Percentiles rank a stretch among this genome's conserved stretches.
These are phyloP conservation scores for Pulveroboletus frians DNA, from an alignment of 768 basidiomycete species.

Conservation along the genomic window DNA sequence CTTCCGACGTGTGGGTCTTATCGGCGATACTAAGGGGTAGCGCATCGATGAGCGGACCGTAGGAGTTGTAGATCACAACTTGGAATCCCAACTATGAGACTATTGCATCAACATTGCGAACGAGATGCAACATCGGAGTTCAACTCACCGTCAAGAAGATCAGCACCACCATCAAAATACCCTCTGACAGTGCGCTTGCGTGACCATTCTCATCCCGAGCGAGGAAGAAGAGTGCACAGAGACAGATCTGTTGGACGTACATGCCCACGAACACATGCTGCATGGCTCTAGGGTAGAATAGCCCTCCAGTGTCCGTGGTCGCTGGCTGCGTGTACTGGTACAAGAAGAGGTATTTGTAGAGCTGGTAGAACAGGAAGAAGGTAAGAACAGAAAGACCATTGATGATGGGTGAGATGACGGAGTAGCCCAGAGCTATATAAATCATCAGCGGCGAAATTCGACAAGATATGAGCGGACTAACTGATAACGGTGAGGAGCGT, in stretches of 20 bases:
- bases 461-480: constrained; percentile 32
- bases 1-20: constrained; percentile 43
- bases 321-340: constrained; percentile 71
- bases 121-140: background rate
- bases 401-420: constrained; percentile 88
- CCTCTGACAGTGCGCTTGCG: constrained; percentile 64
- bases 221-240: constrained; percentile 89
- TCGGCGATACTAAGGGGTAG: constrained; percentile 80
- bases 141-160: constrained; percentile 72
- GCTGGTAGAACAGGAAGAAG: constrained; percentile 78
- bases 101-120: background rate
- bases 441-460: background rate
- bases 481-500: constrained; percentile 83
- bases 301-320: constrained; percentile 77
- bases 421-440: constrained; percentile 63
- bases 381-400: constrained; percentile 80
- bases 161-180: constrained; percentile 78
- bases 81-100: constrained; percentile 56
- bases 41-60: constrained; percentile 66
- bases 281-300: constrained; percentile 94
- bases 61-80: constrained; percentile 69
- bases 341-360: constrained; percentile 86
- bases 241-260: constrained; percentile 84
- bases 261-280: constrained; percentile 91
- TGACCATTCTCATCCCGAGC: constrained; percentile 49